Conservation (phyloP, 108 stramenopile genomes). For the Nitzschia sp. region DNA sequence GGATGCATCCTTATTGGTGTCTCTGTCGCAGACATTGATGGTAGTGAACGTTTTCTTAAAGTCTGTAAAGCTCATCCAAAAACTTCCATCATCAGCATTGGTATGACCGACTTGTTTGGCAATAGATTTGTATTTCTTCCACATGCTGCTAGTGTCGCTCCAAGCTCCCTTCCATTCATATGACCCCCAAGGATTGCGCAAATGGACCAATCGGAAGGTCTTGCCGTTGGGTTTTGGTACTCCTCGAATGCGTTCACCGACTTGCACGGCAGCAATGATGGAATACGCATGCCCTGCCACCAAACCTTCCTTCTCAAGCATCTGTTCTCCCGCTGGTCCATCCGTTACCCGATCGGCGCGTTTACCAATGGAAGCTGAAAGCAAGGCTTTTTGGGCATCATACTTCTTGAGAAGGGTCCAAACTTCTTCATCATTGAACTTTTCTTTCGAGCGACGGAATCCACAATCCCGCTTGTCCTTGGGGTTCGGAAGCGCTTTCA, state of each 20-base stretch:
- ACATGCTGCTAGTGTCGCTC: slow-evolving; percentile 45
- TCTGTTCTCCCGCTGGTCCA: slow-evolving; percentile 73
- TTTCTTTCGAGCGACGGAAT: slow-evolving; percentile 40
- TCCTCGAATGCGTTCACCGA: slow-evolving; percentile 27
- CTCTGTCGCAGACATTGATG: slow-evolving; percentile 60
- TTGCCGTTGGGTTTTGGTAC: slow-evolving; percentile 57
- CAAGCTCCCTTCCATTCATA: slow-evolving; percentile 81
- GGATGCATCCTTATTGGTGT: slow-evolving; percentile 38
- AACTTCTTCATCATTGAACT: slow-evolving; percentile 45
- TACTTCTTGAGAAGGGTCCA: slow-evolving; percentile 62
- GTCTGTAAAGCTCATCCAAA: slow-evolving; percentile 67
- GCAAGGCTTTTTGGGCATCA: slow-evolving; percentile 32
- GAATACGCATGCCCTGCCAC: slow-evolving; percentile 91
- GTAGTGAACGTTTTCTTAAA: slow-evolving; percentile 61
- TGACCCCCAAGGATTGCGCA: slow-evolving; percentile 78
- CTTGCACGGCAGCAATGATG: slow-evolving; percentile 66
- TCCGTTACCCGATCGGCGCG: slow-evolving; percentile 41
- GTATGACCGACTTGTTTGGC: slow-evolving; percentile 22
- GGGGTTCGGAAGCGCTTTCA: slow-evolving; percentile 33
- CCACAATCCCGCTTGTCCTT: slow-evolving; percentile 47
- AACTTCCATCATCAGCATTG: slow-evolving; percentile 55
- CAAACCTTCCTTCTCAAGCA: slow-evolving; percentile 56
- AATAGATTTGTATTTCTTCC: slow-evolving; percentile 51
- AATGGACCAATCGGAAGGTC: slow-evolving; percentile 61
- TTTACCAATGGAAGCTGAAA: slow-evolving; percentile 54